Percentiles rank a stretch among this genome's conserved stretches.
These are phyloP conservation scores for Stentor coeruleus DNA, from an alignment of 73 alveolate species.

Conservation along the genomic window DNA sequence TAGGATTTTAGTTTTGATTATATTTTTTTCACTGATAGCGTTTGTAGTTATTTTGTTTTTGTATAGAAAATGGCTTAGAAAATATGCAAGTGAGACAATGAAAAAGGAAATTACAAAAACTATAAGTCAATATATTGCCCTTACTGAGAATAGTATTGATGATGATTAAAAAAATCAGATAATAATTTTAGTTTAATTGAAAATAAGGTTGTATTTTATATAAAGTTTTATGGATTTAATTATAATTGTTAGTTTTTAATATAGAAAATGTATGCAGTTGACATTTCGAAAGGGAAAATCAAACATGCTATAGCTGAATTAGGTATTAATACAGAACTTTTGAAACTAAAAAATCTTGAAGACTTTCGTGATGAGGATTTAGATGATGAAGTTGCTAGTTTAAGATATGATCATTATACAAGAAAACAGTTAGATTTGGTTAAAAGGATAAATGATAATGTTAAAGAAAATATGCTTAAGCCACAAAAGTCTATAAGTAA, in stretches of 20 bases:
- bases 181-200: no score
- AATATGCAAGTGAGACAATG: slow-evolving; percentile 46
- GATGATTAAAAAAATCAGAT: no score
- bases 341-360: background rate
- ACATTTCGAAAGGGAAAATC: background rate
- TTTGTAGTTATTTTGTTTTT: slow-evolving; percentile 33
- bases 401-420: background rate
- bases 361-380: background rate
- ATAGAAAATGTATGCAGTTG: background rate
- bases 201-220: no score
- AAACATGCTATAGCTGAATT: background rate
- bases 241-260: no score
- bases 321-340: background rate
- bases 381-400: background rate
- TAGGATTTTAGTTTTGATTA: slow-evolving; percentile 29
- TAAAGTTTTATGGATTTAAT: no score
- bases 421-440: background rate
- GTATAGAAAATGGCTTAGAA: slow-evolving; percentile 47
- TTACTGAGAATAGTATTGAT: background rate
- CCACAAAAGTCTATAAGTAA: background rate
- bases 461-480: no score
- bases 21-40: slow-evolving; percentile 21
- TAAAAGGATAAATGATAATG: background rate
- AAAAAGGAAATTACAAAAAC: slow-evolving; percentile 43
- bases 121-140: slow-evolving; percentile 49